Evolutionary conservation across 345 rosid species (phyloP), one percentile per base, ranked within the genome.

Genomic region (Eucalyptus decipiens): DNA sequence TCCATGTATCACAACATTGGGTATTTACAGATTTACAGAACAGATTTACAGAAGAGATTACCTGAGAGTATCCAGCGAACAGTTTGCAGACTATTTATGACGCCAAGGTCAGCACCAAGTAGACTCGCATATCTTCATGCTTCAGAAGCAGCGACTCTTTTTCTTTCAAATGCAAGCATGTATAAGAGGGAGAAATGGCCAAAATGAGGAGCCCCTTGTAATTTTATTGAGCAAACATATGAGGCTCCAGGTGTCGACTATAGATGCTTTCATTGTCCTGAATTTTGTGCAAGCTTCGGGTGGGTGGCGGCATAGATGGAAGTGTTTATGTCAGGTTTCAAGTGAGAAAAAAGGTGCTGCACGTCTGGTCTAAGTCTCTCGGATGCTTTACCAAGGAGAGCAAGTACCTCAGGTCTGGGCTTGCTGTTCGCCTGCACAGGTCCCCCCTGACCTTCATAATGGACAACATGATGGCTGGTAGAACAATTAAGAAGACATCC

Each of bases 391-490:
- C 98, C 96, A 49, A 92, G 92, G 52, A 97, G 94, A 32, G 89
- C 94, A 91, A 98, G 94, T 58, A 97, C 94, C 88, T 97, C 98
- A 5, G 95, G 92, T 90, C 97, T 92, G 40, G 98, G 98, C 91
- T 95, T 97, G 97, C 99, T 97, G 94, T 91, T 95, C 49, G 94
- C 88, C 92, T 98, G 99, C 26, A 98, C 99, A 24, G 99, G 98
- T 87, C 98, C 99, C 86, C 97, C 99, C 88, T 97, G 98, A 62
- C 98, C 99, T 93, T 97, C 99, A 37, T 94, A 98, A 91, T 98
- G 99, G 93, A 98, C 91, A 12, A 95, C 93, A 80, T 98, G 99
- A 92, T 97, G 99, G 87, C 99, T 97, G 95, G 86, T 67, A 49
- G 87, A 85, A 32, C 50, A 37, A 58, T 60, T 28, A 69, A 15